These are phyloP conservation scores for Nemania sp. DNA, from an alignment of 2,329 filamentous ascomycete species.

Conservation along the genomic window DNA sequence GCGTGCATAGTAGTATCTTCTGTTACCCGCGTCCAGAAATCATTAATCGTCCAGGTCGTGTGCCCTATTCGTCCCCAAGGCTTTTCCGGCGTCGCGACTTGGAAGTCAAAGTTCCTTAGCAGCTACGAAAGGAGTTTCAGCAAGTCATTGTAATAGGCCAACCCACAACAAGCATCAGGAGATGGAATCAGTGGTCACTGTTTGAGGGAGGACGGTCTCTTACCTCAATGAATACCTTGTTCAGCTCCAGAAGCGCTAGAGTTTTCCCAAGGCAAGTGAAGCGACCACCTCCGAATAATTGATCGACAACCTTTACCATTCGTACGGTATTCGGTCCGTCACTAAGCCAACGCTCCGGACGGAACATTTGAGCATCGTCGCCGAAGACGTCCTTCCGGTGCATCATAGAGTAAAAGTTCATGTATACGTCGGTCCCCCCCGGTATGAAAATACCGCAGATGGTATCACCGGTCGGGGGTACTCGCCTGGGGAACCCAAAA, in stretches of 20 bases:
- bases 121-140: conserved; percentile 21
- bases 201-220: not conserved
- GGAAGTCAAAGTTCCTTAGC: conserved; percentile 34
- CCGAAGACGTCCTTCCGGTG: conserved; percentile 19
- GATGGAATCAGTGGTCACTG: too few relatives aligned
- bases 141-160: not conserved
- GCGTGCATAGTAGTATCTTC: conserved; percentile 20
- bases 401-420: conserved; percentile 17
- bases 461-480: conserved; percentile 18
- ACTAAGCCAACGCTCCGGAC: conserved; percentile 22
- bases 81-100: conserved; percentile 29
- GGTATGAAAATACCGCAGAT: conserved; percentile 21
- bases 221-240: conserved; percentile 26
- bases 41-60: conserved; percentile 23
- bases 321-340: not conserved
- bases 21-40: conserved; percentile 28
- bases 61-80: conserved; percentile 27
- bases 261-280: conserved; percentile 21
- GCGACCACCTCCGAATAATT: conserved; percentile 18
- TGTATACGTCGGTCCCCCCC: conserved; percentile 17
- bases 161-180: not conserved
- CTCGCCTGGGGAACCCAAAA: conserved; percentile 23
- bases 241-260: conserved; percentile 13
- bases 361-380: conserved; percentile 14
- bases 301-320: conserved; percentile 18